Evolutionary conservation across 805 yeast species (phyloP).

Genomic region (Torulaspora microellipsoides): DNA sequence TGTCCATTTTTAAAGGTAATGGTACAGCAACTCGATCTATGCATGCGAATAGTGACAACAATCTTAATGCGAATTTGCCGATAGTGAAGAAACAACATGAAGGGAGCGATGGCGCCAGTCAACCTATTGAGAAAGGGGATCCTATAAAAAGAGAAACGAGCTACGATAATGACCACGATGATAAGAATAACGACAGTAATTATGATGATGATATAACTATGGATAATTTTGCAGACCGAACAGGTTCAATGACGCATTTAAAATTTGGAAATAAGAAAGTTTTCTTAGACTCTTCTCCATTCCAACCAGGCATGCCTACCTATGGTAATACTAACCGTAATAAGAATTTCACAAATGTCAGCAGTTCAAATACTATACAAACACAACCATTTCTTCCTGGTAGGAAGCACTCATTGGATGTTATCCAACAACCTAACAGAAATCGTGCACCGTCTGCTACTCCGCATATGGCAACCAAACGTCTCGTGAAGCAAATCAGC

Average conservation of each 20-base stretch:
- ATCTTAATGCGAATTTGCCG: no score
- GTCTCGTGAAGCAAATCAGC: slow-evolving; percentile 57
- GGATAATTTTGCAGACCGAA: slow-evolving; percentile 3
- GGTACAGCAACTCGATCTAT: background rate
- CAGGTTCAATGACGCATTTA: slow-evolving; percentile 22
- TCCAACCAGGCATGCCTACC: slow-evolving; percentile 2
- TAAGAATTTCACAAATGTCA: background rate
- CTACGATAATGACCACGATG: slow-evolving; percentile 1
- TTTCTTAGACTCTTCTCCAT: slow-evolving; percentile 26
- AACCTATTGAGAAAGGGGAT: background rate
- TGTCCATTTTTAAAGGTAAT: slow-evolving; percentile 29
- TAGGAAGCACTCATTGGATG: slow-evolving; percentile 18
- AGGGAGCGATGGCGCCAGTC: no score
- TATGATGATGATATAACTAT: slow-evolving; percentile 3
- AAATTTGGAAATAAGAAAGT: slow-evolving; percentile 31
- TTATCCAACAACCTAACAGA: slow-evolving; percentile 17
- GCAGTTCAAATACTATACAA: background rate
- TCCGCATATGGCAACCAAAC: slow-evolving; percentile 8
- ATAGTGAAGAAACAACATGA: no score
- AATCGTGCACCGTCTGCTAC: slow-evolving; percentile 1
- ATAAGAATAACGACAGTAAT: slow-evolving; percentile 4
- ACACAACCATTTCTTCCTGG: slow-evolving; percentile 2
- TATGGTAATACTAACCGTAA: background rate
- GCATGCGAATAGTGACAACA: no score
- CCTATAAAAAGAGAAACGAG: background rate